Conservation (phyloP, 345 rosid genomes). For the Boechera retrofracta region DNA sequence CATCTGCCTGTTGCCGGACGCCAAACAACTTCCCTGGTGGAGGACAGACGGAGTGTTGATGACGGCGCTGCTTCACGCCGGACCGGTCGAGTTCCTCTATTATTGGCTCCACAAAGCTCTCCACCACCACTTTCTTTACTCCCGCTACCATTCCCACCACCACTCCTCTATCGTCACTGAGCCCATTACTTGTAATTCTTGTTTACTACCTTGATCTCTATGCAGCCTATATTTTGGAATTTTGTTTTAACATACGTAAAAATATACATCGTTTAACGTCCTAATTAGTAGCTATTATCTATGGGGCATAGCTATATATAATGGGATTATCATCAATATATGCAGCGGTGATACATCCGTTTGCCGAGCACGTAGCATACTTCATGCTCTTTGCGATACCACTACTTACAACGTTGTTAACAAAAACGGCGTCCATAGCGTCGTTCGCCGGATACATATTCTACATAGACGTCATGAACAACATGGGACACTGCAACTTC, state of each 20-base stretch:
- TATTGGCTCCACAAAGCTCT: constrained; percentile 84
- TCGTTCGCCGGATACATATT: constrained; percentile 46
- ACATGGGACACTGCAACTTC: constrained; percentile 51
- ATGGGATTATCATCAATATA: background rate
- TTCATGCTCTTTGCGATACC: constrained; percentile 58
- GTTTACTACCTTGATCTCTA: background rate
- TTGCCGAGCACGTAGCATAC: constrained; percentile 66
- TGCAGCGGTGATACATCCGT: constrained; percentile 73
- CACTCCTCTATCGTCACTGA: constrained; percentile 86
- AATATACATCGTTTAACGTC: background rate
- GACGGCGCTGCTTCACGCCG: constrained; percentile 58
- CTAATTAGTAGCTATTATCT: constrained; percentile 15
- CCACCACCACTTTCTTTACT: constrained; percentile 83
- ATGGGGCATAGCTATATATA: background rate
- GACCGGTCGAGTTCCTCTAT: constrained; percentile 82
- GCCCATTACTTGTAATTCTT: constrained; percentile 69
- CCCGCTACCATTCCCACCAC: constrained; percentile 93
- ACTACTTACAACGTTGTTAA: constrained; percentile 37
- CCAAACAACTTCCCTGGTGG: constrained; percentile 61
- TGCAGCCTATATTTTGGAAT: background rate
- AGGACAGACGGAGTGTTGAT: constrained; percentile 60
- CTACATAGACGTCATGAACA: constrained; percentile 54
- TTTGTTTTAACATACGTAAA: background rate
- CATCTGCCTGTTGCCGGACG: constrained; percentile 25
- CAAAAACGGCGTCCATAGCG: constrained; percentile 46